Base-by-base conservation (phyloP, 371 early-diverging fungal species). In the Sporodiniella umbellata region DNA sequence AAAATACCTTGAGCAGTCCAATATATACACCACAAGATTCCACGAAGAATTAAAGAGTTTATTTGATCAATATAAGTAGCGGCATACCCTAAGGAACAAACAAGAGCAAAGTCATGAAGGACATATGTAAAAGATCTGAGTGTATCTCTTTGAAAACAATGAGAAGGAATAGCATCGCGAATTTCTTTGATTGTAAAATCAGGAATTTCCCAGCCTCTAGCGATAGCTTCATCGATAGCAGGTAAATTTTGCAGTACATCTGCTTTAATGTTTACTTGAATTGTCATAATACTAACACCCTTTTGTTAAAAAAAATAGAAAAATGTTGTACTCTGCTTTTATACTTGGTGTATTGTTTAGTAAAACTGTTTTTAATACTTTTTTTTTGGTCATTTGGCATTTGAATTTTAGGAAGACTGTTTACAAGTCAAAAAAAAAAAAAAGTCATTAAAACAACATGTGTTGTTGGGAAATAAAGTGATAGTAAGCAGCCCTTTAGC, bases 101-200 rank as follows among this genome's bases (percentile, higher is more conserved):
- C 69, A 22, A 85, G 61, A 31, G 69, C 68, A 26, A 89, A 51
- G 58, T 94, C 94, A 45, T 81, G 77, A 40, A 77, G 60, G 6
- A 89, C 78, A 74, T 90, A 86, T 52, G 68, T 58, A 54, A 88
- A 79, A 10, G 90, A 89, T 53, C 73, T 70, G 43, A 89, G 56
- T 5, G 86, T 80, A 51, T 83, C 78, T 53, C 92, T 84, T 66
- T 90, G 75, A 63, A 93, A 94, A 72, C 88, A 90, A 60, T 93
- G 90, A 38, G 88, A 81, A 23, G 94, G 94, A 33, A 94, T 83
- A 54, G 79, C 75, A 54, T 88, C 89, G 51, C 93, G 88, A 48
- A 94, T 74, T 64, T 92, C 88, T 72, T 93, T 93, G 74, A 94
- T 75, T 25, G 90, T 86, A 62, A 92, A 87, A 24, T 75, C 73